Evolutionary conservation across 2,329 filamentous ascomycete species (phyloP).

Genomic region (Ceratocystis cacaofunesta): DNA sequence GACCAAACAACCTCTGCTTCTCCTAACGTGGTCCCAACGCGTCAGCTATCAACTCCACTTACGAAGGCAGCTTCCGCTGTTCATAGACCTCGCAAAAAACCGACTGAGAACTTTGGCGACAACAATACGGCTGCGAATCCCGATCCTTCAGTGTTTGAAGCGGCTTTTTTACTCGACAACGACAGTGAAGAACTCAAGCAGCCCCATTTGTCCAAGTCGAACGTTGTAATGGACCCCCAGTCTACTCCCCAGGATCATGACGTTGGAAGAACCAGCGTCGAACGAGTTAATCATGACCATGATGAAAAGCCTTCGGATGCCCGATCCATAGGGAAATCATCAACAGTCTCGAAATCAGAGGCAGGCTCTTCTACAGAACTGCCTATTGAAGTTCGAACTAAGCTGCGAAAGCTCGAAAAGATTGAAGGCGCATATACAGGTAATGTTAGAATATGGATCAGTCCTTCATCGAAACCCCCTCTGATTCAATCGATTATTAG

Average conservation of each 20-base stretch:
- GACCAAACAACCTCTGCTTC: conserved; percentile 30
- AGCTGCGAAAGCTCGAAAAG: conserved; percentile 75
- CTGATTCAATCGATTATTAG: conserved; percentile 28
- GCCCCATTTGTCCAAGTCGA: conserved; percentile 21
- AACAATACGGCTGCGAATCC: conserved; percentile 38
- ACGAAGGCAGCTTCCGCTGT: conserved; percentile 11
- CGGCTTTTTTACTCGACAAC: conserved; percentile 68
- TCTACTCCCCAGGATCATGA: background rate
- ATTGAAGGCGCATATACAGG: conserved; percentile 76
- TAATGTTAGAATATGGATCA: conserved; percentile 26
- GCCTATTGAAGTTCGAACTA: conserved; percentile 57
- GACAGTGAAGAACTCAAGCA: conserved; percentile 48
- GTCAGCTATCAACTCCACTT: conserved; percentile 24
- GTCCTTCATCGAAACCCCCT: background rate
- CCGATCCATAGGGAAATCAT: background rate
- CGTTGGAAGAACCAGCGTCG: background rate
- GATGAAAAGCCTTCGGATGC: background rate
- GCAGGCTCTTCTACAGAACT: conserved; percentile 35
- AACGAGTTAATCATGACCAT: background rate
- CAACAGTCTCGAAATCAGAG: background rate
- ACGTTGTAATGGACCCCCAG: background rate
- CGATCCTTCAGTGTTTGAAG: conserved; percentile 78
- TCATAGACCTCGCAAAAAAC: conserved; percentile 24
- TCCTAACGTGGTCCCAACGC: conserved; percentile 28
- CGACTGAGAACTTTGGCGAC: conserved; percentile 20